These are phyloP conservation scores for Fomitiporia mediterranea DNA, from an alignment of 1,284 basidiomycete species.

Conservation along the genomic window DNA sequence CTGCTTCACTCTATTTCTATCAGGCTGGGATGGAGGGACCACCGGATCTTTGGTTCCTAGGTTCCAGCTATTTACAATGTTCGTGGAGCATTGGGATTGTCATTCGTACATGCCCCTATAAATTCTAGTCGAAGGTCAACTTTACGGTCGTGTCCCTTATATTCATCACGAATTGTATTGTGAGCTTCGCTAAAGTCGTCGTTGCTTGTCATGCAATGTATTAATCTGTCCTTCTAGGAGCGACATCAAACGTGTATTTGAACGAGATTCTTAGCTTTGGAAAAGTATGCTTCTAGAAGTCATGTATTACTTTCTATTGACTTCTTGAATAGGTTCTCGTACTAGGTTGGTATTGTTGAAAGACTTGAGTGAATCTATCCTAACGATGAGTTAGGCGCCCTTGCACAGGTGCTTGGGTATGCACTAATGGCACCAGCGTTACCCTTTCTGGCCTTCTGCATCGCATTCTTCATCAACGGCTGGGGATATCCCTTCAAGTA, in stretches of 20 bases:
- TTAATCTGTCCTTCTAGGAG: conserved; percentile 15
- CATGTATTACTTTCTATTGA: conserved; percentile 27
- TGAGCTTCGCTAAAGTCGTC: conserved; percentile 2
- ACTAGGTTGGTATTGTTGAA: conserved; percentile 12
- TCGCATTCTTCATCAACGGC: conserved; percentile 57
- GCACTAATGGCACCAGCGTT: conserved; percentile 45
- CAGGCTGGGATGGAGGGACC: conserved; percentile 21
- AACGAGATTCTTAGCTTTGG: conserved; percentile 32
- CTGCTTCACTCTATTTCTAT: conserved; percentile 17
- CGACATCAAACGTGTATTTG: conserved; percentile 27
- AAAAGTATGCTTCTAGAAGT: conserved; percentile 21
- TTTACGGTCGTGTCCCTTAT: conserved; percentile 17
- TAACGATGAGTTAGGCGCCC: conserved; percentile 19
- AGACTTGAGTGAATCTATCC: neutral
- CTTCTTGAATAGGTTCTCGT: conserved; percentile 41
- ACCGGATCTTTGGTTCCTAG: conserved; percentile 17
- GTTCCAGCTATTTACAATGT: conserved; percentile 19
- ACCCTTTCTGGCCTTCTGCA: conserved; percentile 64
- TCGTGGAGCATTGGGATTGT: neutral
- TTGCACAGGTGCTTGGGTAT: conserved; percentile 35
- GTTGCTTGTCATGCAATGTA: conserved; percentile 8
- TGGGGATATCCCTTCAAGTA: conserved; percentile 55
- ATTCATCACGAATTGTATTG: conserved; percentile 17
- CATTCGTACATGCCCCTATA: neutral
- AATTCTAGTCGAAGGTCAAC: conserved; percentile 10